phyloP scores from a whole-genome alignment of 441 rosid species.

The Mallotus japonicus region DNA sequence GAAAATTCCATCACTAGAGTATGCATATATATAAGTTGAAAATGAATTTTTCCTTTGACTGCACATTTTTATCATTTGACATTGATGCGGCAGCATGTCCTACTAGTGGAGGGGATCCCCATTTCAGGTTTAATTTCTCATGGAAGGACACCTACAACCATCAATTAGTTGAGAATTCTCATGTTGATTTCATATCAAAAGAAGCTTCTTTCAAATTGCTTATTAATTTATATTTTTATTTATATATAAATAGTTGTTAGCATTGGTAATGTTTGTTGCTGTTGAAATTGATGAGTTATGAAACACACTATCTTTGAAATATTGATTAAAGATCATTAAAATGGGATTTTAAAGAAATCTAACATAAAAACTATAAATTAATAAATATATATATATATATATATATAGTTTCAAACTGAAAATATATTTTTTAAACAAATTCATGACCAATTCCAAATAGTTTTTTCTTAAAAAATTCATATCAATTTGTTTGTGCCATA shows the following conservation, averaged over 20 bases:
- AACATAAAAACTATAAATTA: no score
- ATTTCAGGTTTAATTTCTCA: not conserved
- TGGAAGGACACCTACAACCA: not conserved
- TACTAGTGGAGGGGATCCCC: not conserved
- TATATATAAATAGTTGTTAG: not conserved
- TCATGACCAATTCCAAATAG: no score
- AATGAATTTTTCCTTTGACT: slow-evolving; percentile 9
- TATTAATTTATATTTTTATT: no score
- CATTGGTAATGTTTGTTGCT: no score
- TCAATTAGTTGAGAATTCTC: slow-evolving; percentile 5
- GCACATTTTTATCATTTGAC: slow-evolving; percentile 22
- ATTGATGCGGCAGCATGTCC: slow-evolving; percentile 15
- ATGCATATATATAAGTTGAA: not conserved
- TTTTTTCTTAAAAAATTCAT: no score
- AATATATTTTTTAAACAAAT: no score
- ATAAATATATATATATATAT: no score
- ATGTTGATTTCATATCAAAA: not conserved
- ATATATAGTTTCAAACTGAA: no score
- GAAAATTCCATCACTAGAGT: slow-evolving; percentile 1
- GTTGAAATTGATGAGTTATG: no score
- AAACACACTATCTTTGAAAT: no score
- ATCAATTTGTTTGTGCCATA: no score
- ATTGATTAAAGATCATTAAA: not conserved
- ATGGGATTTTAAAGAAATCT: not conserved
- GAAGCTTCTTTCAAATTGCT: not conserved